Evolutionary conservation across 1,284 basidiomycete genomes (phyloP), one percentile per base, ranked within the genome.

Genomic region (Ustilago hordei): DNA sequence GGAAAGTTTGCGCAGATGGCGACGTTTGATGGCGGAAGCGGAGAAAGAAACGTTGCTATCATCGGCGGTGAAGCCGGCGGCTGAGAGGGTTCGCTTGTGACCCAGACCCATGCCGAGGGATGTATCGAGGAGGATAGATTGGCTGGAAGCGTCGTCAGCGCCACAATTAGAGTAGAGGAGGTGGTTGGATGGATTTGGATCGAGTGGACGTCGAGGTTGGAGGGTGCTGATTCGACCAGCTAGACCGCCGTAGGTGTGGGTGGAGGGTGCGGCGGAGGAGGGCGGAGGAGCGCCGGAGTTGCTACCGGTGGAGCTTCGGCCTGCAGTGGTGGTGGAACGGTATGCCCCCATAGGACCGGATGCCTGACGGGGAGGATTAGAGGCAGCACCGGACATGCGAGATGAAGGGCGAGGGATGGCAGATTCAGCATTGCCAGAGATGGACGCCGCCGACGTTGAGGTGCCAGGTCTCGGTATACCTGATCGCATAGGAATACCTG

Each of bases 401-500:
- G 70, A 78, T 1, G 64, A 58, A 8, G 75, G 70, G 6, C 75
- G 70, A 8, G 70, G 70, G 5, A 78, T 61, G 4, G 57, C 43
- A 13, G 70, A 69, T 28, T 69, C 66, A 7, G 43, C 58, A 36
- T 31, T 41, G 43, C n/a, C n/a, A 45, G 19, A 8, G 43, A 8
- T 19, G 15, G 45, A 13, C 19, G 41, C 13, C 8, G 63, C 13
- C 8, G 63, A 39, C 6, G 61, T 54, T 8, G 47, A 43, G 17
- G 48, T 43, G 35, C 63, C 70, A 50, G 75, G 75, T 48, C 75
- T 50, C 11, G 75, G 75, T 17, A 78, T 78, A 23, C 67, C 69
- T 19, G 70, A 67, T 4, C 75, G 70, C 65, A 69, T 71, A 17
- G 75, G 75, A 39, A 78, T 73, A 48, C 70, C 70, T 15, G 64